Percentiles rank a stretch among this genome's conserved stretches.
phyloP scores from a whole-genome alignment of 768 basidiomycete genomes.

The Pholiota molesta region DNA sequence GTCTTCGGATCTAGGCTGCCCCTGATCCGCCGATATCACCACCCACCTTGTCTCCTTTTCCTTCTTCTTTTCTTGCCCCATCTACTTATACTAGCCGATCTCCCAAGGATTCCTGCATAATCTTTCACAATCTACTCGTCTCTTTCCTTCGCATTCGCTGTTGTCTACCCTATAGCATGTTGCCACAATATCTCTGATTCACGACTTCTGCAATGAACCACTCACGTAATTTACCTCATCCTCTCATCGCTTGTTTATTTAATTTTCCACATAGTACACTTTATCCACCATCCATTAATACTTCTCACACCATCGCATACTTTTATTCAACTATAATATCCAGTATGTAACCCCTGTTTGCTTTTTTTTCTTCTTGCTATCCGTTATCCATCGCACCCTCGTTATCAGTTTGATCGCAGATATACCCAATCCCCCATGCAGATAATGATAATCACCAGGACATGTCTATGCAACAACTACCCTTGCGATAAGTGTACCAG shows the following conservation, averaged over 20 bases:
- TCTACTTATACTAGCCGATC: background rate
- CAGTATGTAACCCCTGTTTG: background rate
- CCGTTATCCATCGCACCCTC: background rate
- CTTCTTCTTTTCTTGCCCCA: background rate
- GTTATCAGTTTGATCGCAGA: background rate
- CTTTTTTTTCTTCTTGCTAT: background rate
- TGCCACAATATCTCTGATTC: background rate
- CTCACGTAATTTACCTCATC: slow-evolving; percentile 9
- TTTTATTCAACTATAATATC: background rate
- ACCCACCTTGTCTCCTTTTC: background rate
- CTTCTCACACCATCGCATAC: slow-evolving; percentile 1
- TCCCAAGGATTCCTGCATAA: background rate
- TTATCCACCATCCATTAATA: background rate
- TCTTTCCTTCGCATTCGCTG: background rate
- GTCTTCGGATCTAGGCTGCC: slow-evolving; percentile 8
- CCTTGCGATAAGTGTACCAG: too few species aligned
- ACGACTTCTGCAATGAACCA: background rate
- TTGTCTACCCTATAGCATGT: background rate
- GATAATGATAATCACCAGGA: background rate
- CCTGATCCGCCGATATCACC: background rate
- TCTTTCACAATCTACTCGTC: slow-evolving; percentile 4
- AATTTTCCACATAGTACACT: background rate
- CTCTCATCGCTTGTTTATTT: background rate
- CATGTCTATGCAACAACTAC: too few species aligned
- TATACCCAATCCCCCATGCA: background rate